These are phyloP conservation scores for Fusarium odoratissimum DNA, from an alignment of 2,329 filamentous ascomycete genomes.

Conservation along the genomic window DNA sequence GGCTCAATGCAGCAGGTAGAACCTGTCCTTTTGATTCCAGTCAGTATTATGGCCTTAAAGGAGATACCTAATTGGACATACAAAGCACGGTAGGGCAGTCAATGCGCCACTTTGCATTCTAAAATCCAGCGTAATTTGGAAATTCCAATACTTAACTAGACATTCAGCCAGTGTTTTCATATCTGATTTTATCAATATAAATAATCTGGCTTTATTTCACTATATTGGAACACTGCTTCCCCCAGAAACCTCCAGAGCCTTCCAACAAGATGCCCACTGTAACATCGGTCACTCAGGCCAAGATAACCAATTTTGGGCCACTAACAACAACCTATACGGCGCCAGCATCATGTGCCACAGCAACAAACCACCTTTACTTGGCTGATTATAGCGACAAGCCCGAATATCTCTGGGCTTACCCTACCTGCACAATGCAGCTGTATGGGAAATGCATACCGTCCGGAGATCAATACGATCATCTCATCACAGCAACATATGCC, in stretches of 20 bases:
- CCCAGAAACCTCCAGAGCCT: fast-evolving
- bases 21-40: neutral
- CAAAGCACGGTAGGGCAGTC: fast-evolving
- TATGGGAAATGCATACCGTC: neutral
- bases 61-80: slow-evolving; percentile 24
- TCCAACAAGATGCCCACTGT: neutral
- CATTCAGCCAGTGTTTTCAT: fast-evolving
- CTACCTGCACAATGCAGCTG: neutral
- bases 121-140: fast-evolving
- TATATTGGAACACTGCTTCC: fast-evolving
- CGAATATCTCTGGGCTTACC: neutral
- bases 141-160: neutral
- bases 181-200: no score
- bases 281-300: neutral
- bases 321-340: neutral
- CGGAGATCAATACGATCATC: neutral
- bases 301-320: neutral
- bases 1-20: neutral
- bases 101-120: neutral
- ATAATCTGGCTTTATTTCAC: neutral
- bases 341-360: neutral
- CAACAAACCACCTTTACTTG: neutral
- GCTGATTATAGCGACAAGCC: fast-evolving
- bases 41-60: neutral
- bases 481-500: neutral